Percentiles rank a stretch among this genome's conserved stretches.
Conservation (phyloP, 495 filamentous ascomycete species). For the Darksidea phi region DNA sequence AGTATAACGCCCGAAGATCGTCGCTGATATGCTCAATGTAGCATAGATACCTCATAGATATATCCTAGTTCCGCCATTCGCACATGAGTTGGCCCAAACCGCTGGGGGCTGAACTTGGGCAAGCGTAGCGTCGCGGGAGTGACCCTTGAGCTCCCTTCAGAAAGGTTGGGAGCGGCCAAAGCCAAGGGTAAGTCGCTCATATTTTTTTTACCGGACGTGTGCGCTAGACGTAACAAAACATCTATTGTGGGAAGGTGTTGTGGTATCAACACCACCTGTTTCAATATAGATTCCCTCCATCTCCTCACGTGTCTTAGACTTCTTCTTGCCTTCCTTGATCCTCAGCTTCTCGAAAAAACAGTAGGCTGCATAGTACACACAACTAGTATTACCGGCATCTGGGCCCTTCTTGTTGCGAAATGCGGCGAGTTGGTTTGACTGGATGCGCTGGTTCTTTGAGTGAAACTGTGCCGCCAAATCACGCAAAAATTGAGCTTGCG, state of each 20-base stretch:
- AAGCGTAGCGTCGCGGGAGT: no score
- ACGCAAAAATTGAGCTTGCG: constrained; percentile 54
- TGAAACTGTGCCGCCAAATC: constrained; percentile 45
- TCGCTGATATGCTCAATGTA: no score
- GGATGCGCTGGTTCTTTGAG: constrained; percentile 41
- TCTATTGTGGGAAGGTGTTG: background rate
- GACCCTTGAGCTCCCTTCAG: no score
- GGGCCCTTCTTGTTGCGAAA: constrained; percentile 54
- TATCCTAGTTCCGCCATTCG: no score
- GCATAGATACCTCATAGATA: no score
- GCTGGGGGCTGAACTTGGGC: no score
- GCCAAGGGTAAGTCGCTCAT: no score
- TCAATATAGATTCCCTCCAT: constrained; percentile 52
- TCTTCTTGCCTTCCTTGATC: constrained; percentile 55
- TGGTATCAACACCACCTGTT: constrained; percentile 19
- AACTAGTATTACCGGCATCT: constrained; percentile 45
- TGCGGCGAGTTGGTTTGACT: constrained; percentile 44
- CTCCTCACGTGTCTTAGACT: constrained; percentile 51
- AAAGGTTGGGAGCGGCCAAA: no score
- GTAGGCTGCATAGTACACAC: constrained; percentile 54
- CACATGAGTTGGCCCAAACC: no score
- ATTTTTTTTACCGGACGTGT: no score
- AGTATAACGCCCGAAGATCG: no score
- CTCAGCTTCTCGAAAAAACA: constrained; percentile 62
- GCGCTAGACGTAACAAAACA: background rate